Conservation (phyloP, 371 early-diverging fungal genomes). For the Mortierella sp. region DNA sequence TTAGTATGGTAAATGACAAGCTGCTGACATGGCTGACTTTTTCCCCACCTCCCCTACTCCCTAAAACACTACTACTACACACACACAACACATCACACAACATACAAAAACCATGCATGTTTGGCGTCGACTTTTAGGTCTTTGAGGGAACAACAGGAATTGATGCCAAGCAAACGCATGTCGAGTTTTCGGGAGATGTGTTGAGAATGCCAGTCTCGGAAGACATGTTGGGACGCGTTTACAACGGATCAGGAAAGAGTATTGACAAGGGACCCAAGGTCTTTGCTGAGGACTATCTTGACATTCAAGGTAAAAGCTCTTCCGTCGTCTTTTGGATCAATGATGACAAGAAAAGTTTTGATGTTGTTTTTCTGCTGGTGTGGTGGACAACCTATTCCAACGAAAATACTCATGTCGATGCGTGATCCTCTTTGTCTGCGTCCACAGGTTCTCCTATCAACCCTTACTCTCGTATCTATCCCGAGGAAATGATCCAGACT, state of each 20-base stretch:
- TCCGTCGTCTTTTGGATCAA: no score
- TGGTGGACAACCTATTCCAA: no score
- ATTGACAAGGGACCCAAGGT: slow-evolving; percentile 99
- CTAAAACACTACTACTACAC: slow-evolving; percentile 1
- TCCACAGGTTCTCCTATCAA: slow-evolving; percentile 95
- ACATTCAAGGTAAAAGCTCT: slow-evolving; percentile 86
- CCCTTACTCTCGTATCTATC: slow-evolving; percentile 99
- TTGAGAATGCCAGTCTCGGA: slow-evolving; percentile 99
- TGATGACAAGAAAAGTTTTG: no score
- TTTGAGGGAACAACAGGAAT: slow-evolving; percentile 99
- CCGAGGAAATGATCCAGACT: slow-evolving; percentile 99
- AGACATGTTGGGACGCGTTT: slow-evolving; percentile 99
- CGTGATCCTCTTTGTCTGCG: neutral
- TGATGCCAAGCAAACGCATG: slow-evolving; percentile 97
- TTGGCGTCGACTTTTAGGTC: slow-evolving; percentile 68
- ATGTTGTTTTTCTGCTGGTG: no score
- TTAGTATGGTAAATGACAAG: slow-evolving; percentile 10
- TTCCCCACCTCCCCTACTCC: no score
- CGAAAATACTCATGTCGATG: no score
- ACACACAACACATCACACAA: no score
- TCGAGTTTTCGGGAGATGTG: slow-evolving; percentile 98
- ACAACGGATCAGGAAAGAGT: slow-evolving; percentile 99
- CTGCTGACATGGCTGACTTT: slow-evolving; percentile 21
- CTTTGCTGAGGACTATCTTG: slow-evolving; percentile 99
- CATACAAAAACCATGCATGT: no score